These are phyloP conservation scores for Dendrostoma leiphaemia DNA, from an alignment of 2,329 filamentous ascomycete genomes.

Conservation along the genomic window DNA sequence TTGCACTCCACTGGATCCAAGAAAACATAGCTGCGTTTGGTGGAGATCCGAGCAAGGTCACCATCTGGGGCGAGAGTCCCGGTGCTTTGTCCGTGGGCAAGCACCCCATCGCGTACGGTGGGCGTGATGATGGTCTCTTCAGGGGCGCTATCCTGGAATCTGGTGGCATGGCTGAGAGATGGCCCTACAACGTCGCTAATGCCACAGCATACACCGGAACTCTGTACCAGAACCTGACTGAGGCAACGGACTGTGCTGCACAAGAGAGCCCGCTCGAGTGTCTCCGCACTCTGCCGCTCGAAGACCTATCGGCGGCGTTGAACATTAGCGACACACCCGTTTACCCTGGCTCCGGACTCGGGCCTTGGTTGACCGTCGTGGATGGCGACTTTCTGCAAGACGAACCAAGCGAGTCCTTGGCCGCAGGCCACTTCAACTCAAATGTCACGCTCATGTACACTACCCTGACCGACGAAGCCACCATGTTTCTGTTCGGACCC, in stretches of 20 bases:
- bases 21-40: conserved; percentile 45
- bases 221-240: conserved; percentile 12
- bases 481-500: conserved; percentile 17
- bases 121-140: conserved; percentile 22
- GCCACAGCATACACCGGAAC: neutral
- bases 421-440: conserved; percentile 25
- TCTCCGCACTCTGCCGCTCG: conserved; percentile 28
- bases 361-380: conserved; percentile 24
- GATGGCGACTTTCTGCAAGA: conserved; percentile 29
- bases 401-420: conserved; percentile 22
- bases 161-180: neutral
- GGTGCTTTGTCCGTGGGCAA: conserved; percentile 43
- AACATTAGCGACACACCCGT: conserved; percentile 11
- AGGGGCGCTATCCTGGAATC: conserved; percentile 9
- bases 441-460: conserved; percentile 29
- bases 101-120: conserved; percentile 47
- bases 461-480: conserved; percentile 31
- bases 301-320: conserved; percentile 22
- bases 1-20: conserved; percentile 45
- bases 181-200: conserved; percentile 1
- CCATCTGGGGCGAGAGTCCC: conserved; percentile 49
- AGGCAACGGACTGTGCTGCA: conserved; percentile 14
- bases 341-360: conserved; percentile 4
- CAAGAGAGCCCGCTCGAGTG: conserved; percentile 18
- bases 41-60: conserved; percentile 42